Conservation (phyloP, 371 early-diverging fungal species). For the Syncephalastrum monosporum region DNA sequence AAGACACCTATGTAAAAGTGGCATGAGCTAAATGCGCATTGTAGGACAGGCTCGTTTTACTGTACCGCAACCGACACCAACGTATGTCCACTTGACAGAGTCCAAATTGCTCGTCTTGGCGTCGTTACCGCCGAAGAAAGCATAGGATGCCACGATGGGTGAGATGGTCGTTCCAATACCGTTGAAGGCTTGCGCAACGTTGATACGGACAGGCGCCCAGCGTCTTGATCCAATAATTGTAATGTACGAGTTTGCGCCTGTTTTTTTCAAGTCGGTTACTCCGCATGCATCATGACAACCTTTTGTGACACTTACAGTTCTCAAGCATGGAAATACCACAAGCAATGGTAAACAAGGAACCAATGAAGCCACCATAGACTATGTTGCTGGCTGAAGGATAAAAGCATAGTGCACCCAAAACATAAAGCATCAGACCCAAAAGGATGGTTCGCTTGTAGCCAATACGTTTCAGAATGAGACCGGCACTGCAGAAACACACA, state of each 20-base stretch:
- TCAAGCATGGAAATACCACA: conserved; percentile 48
- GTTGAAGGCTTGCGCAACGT: conserved; percentile 45
- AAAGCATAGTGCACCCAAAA: conserved; percentile 45
- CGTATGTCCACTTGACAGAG: conserved; percentile 48
- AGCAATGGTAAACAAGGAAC: conserved; percentile 46
- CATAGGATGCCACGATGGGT: conserved; percentile 47
- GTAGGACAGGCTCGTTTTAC: neutral
- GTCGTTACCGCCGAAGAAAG: conserved; percentile 42
- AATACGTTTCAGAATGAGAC: conserved; percentile 35
- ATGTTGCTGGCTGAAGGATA: conserved; percentile 39
- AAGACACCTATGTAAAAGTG: conserved; percentile 25
- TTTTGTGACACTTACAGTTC: conserved; percentile 27
- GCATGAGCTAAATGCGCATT: neutral
- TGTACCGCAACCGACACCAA: conserved; percentile 47
- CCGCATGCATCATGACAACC: neutral
- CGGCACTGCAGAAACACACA: conserved; percentile 24
- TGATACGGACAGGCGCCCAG: conserved; percentile 41
- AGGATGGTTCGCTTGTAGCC: conserved; percentile 48
- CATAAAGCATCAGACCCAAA: conserved; percentile 42
- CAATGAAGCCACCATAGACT: conserved; percentile 47
- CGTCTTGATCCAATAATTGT: conserved; percentile 39
- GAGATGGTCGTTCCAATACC: conserved; percentile 46
- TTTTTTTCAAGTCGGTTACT: neutral
- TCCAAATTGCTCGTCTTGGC: conserved; percentile 18
- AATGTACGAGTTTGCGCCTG: conserved; percentile 47